These are phyloP conservation scores for Clohesyomyces aquaticus DNA, from an alignment of 495 filamentous ascomycete genomes.

Conservation along the genomic window DNA sequence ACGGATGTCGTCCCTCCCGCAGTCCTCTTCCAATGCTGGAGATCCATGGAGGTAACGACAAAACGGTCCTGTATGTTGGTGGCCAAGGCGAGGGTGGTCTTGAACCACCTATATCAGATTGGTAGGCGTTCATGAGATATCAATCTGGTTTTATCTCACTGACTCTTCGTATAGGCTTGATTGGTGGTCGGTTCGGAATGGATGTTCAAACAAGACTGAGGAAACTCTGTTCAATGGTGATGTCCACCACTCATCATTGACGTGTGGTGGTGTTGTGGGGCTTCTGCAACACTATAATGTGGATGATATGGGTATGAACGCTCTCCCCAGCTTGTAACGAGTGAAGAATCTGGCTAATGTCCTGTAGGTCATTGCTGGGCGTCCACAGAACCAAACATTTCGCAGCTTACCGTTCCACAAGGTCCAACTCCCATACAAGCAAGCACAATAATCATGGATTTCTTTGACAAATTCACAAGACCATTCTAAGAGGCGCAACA, in stretches of 20 bases:
- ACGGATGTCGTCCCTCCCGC: conserved; percentile 47
- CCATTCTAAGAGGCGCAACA: too few relatives aligned
- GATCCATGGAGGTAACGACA: conserved; percentile 57
- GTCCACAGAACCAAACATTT: conserved; percentile 24
- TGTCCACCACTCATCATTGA: conserved; percentile 28
- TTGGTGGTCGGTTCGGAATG: conserved; percentile 49
- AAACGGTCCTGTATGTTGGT: conserved; percentile 46
- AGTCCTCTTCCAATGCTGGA: conserved; percentile 52
- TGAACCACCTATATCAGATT: conserved; percentile 45
- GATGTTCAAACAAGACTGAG: conserved; percentile 49
- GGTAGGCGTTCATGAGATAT: conserved; percentile 19
- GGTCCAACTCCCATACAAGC: conserved; percentile 26
- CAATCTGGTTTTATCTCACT: too few relatives aligned
- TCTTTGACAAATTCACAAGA: conserved; percentile 29
- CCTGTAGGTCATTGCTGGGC: conserved; percentile 33
- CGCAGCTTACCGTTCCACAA: conserved; percentile 29
- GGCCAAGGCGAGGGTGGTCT: conserved; percentile 48
- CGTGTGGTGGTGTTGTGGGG: conserved; percentile 8
- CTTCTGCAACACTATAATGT: conserved; percentile 54
- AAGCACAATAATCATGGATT: conserved; percentile 29
- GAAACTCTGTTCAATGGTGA: conserved; percentile 43
- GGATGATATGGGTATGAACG: conserved; percentile 42
- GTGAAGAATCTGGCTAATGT: background rate
- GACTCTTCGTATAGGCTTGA: conserved; percentile 37
- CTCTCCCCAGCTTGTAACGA: too few relatives aligned